phyloP scores from a whole-genome alignment of 805 yeast genomes.

The Saccharomyces mikatae region DNA sequence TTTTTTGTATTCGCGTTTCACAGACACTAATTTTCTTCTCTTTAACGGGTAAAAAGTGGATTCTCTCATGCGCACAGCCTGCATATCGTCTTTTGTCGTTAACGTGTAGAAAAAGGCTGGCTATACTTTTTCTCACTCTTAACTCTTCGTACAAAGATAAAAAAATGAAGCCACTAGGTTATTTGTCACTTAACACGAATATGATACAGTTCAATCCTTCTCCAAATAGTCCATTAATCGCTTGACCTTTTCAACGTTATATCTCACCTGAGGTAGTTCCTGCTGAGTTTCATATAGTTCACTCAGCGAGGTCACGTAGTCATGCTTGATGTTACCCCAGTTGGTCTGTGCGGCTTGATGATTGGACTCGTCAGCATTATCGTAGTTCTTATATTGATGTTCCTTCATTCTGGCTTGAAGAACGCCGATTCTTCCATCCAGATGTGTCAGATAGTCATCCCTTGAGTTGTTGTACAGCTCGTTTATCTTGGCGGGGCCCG shows the following conservation, averaged over 20 bases:
- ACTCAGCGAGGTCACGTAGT: conserved; percentile 6
- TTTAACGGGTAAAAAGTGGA: not conserved
- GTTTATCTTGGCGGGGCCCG: conserved; percentile 40
- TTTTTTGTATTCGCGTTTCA: conserved; percentile 1
- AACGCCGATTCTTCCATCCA: conserved; percentile 14
- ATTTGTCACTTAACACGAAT: not conserved
- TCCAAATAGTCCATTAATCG: conserved; percentile 21
- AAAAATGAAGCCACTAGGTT: not conserved
- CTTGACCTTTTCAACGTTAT: conserved; percentile 23
- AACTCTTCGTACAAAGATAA: not conserved
- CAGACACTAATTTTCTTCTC: not conserved
- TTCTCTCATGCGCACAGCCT: not conserved
- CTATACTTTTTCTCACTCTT: not conserved
- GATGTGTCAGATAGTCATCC: conserved; percentile 25
- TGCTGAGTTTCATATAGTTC: conserved; percentile 9
- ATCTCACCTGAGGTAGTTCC: conserved; percentile 22
- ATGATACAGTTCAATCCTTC: not conserved
- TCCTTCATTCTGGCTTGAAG: conserved; percentile 1
- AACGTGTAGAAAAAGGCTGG: not conserved
- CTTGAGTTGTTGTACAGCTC: conserved; percentile 25
- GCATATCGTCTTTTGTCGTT: not conserved
- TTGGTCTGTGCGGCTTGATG: conserved; percentile 1
- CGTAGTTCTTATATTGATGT: not conserved
- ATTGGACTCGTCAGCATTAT: not conserved
- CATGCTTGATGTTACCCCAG: conserved; percentile 4